Conservation (phyloP, 331 rosid genomes). For the Pyrus hybrid region DNA sequence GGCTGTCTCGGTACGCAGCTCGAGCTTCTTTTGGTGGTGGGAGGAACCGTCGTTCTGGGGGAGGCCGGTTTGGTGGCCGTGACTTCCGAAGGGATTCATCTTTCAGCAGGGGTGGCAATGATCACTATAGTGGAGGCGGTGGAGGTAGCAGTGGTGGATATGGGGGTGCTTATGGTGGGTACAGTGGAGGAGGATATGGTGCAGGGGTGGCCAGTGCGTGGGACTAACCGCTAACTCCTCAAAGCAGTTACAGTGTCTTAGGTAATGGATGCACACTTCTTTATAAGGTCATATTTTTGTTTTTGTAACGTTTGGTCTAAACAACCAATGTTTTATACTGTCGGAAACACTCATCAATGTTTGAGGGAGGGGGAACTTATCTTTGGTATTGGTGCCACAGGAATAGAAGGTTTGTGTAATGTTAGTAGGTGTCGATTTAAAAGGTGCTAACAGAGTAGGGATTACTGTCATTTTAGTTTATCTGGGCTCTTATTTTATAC, state of each 20-base stretch:
- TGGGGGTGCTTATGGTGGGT: conserved; percentile 43
- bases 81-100: conserved; percentile 64
- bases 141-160: conserved; percentile 56
- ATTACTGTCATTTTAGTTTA: conserved; percentile 22
- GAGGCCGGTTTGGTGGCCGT: conserved; percentile 82
- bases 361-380: conserved; percentile 35
- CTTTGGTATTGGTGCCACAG: conserved; percentile 31
- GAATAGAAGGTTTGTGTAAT: conserved; percentile 43
- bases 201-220: conserved; percentile 78
- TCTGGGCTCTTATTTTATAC: conserved; percentile 8
- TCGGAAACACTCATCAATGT: conserved; percentile 28
- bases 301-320: conserved; percentile 20
- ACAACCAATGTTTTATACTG: conserved; percentile 26
- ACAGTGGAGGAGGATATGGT: conserved; percentile 51
- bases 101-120: conserved; percentile 57
- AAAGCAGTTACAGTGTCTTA: conserved; percentile 29
- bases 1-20: conserved; percentile 68
- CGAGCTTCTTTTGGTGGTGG: conserved; percentile 59
- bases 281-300: conserved; percentile 27
- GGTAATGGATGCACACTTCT: conserved; percentile 41
- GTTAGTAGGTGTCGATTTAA: conserved; percentile 37
- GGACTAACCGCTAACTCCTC: conserved; percentile 48
- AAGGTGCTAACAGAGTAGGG: conserved; percentile 49
- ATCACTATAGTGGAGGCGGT: conserved; percentile 49
- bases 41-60: conserved; percentile 78